These are phyloP conservation scores for Penicillium goetzii DNA, from an alignment of 495 filamentous ascomycete species.

Conservation along the genomic window DNA sequence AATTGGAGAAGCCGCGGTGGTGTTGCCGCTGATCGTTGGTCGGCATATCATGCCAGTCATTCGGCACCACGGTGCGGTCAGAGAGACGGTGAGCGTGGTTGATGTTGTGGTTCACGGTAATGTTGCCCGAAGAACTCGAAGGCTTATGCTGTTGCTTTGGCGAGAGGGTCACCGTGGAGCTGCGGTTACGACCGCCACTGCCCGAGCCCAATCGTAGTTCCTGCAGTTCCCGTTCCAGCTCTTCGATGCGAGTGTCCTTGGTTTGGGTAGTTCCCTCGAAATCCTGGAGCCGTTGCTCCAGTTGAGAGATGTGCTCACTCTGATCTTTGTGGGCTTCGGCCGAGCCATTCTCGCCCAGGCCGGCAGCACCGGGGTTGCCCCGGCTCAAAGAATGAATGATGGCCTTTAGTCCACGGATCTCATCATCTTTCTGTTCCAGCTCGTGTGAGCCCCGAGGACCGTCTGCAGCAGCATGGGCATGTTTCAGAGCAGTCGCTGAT, in stretches of 20 bases:
- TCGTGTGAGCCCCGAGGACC: slow-evolving; percentile 63
- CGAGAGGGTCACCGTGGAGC: slow-evolving; percentile 49
- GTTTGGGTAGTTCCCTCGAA: slow-evolving; percentile 68
- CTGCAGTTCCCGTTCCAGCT: slow-evolving; percentile 86
- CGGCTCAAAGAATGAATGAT: slow-evolving; percentile 94
- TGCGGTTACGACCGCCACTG: slow-evolving; percentile 36
- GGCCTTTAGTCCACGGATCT: slow-evolving; percentile 94
- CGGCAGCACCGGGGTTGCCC: slow-evolving; percentile 55
- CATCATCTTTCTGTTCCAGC: slow-evolving; percentile 92
- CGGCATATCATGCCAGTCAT: slow-evolving; percentile 47
- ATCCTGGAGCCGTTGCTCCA: slow-evolving; percentile 80
- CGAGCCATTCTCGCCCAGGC: slow-evolving; percentile 34
- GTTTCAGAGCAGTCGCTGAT: slow-evolving; percentile 65
- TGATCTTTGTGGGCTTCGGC: slow-evolving; percentile 29
- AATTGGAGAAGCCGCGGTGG: slow-evolving; percentile 37
- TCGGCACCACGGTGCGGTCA: slow-evolving; percentile 51
- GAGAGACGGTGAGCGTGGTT: slow-evolving; percentile 49
- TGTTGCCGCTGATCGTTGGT: slow-evolving; percentile 39
- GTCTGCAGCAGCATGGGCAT: slow-evolving; percentile 54
- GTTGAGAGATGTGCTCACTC: slow-evolving; percentile 42
- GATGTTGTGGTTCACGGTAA: slow-evolving; percentile 26
- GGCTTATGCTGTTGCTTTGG: slow-evolving; percentile 44
- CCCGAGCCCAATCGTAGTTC: slow-evolving; percentile 48
- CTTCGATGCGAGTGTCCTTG: slow-evolving; percentile 79
- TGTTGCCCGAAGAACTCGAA: slow-evolving; percentile 38